A percentile compares a stretch with the other conserved stretches of the same genome.
Evolutionary conservation across 2,329 filamentous ascomycete genomes (phyloP).

Genomic region (Mycosphaerella sp.): DNA sequence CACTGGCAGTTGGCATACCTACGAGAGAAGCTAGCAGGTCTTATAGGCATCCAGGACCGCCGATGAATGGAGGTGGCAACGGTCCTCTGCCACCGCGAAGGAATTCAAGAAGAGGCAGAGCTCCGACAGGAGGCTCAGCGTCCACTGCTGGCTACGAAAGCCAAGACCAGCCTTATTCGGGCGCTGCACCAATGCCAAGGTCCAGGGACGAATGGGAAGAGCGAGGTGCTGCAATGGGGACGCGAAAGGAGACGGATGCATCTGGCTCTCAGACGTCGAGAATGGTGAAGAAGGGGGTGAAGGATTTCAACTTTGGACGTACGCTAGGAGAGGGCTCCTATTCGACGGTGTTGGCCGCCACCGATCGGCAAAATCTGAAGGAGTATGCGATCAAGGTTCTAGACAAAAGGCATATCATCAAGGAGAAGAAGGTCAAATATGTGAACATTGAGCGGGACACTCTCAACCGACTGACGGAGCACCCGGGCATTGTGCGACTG

Average conservation of each 20-base stretch:
- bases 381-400: slow-evolving; percentile 98
- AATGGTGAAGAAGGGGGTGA: slow-evolving; percentile 91
- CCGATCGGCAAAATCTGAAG: slow-evolving; percentile 85
- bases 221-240: slow-evolving; percentile 76
- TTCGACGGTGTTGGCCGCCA: slow-evolving; percentile 89
- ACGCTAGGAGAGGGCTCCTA: slow-evolving; percentile 94
- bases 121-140: slow-evolving; percentile 22
- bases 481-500: slow-evolving; percentile 89
- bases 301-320: slow-evolving; percentile 90
- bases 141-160: slow-evolving; percentile 23
- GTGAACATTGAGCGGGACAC: slow-evolving; percentile 99
- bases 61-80: slow-evolving; percentile 47
- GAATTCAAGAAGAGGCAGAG: slow-evolving; percentile 59
- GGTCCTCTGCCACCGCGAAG: slow-evolving; percentile 63
- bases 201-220: slow-evolving; percentile 91
- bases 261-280: slow-evolving; percentile 69
- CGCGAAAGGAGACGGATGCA: slow-evolving; percentile 76
- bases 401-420: slow-evolving; percentile 98
- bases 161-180: slow-evolving; percentile 20
- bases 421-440: slow-evolving; percentile 99
- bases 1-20: slow-evolving; percentile 54
- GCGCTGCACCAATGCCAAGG: slow-evolving; percentile 52
- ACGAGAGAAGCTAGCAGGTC: slow-evolving; percentile 63
- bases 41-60: slow-evolving; percentile 55
- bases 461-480: slow-evolving; percentile 88